Evolutionary conservation across 2,329 filamentous ascomycete species (phyloP), one percentile per base, ranked within the genome.

Genomic region (Beauveria brongniartii): DNA sequence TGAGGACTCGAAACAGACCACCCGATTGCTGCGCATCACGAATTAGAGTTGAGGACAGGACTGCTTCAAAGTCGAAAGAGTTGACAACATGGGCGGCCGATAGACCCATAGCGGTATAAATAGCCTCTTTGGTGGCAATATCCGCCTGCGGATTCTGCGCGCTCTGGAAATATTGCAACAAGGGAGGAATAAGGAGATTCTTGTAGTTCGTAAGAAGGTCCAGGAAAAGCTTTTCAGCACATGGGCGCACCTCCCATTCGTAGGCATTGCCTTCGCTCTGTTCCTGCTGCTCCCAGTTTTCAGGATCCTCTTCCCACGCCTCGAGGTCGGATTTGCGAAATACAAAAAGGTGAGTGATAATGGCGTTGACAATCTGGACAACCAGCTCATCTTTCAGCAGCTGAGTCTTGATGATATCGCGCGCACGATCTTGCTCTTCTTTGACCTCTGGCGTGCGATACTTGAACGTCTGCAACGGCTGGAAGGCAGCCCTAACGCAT

Each of bases 281-380:
- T 76, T 97, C 92, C 68, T 88, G 86, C 65, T 90, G 87, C 72
- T 97, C 93, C 92, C 94, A 99, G 59, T 95, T 92, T 72, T 99
- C 91, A 0, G 93, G 91, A 62, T 96, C 92, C 69, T 95, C 89
- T 70, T 95, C 89, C 94, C 94, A 99, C 62, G 91, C 89, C 64
- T 91, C 86, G 1, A 97, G 82, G 72, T 99, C 94, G 56, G 86
- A 85, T 62, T 89, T 84, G 40, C 91, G 85, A 72, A 97, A 94
- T 43, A 94, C 83, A 71, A 99, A 94, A 66, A 96, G 91, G 67
- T 89, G 87, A 1, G 89, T 91, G 56, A 99, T 90, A 61, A 96
- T 85, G 14, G 88, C 80, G 65, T 94, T 91, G 71, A 94, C 91
- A 66, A 96, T 88, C 65, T 92, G 85, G 18, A 88, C 79, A 3